These are phyloP conservation scores for Aspergillus ellipticus DNA, from an alignment of 495 filamentous ascomycete species.

Conservation along the genomic window DNA sequence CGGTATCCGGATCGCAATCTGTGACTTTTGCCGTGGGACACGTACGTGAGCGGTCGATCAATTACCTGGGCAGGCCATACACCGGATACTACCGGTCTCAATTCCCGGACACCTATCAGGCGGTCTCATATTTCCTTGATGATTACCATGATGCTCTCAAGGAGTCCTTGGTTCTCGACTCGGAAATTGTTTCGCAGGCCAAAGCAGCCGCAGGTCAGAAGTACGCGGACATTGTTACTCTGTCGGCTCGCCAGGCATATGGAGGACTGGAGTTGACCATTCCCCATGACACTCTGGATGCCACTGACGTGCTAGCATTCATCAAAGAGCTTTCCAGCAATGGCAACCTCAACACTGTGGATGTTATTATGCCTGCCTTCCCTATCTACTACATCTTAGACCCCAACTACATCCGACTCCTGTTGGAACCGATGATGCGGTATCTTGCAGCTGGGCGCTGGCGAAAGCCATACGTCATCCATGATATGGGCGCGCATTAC, in stretches of 20 bases:
- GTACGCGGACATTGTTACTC: constrained; percentile 45
- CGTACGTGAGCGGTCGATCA: constrained; percentile 41
- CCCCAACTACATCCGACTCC: constrained; percentile 45
- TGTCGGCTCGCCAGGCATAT: constrained; percentile 48
- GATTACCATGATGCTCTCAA: constrained; percentile 39
- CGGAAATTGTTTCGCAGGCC: constrained; percentile 26
- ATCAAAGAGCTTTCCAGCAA: constrained; percentile 52
- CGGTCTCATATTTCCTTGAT: constrained; percentile 39
- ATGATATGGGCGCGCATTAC: constrained; percentile 45
- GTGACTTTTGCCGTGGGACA: constrained; percentile 49
- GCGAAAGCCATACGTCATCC: constrained; percentile 39
- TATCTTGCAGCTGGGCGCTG: constrained; percentile 46
- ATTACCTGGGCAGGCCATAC: constrained; percentile 44
- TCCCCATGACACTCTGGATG: constrained; percentile 38
- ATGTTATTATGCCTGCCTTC: constrained; percentile 48
- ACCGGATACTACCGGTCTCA: constrained; percentile 43
- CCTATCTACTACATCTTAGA: constrained; percentile 49
- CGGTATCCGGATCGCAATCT: constrained; percentile 22
- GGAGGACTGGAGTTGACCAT: constrained; percentile 48
- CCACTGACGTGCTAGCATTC: constrained; percentile 42
- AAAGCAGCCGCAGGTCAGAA: constrained; percentile 33
- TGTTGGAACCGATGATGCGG: constrained; percentile 48
- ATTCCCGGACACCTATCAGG: constrained; percentile 27
- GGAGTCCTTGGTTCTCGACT: constrained; percentile 35
- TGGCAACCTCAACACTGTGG: constrained; percentile 52